Evolutionary conservation across 208 protist species (phyloP).

Genomic region (Crithidia bombi): DNA sequence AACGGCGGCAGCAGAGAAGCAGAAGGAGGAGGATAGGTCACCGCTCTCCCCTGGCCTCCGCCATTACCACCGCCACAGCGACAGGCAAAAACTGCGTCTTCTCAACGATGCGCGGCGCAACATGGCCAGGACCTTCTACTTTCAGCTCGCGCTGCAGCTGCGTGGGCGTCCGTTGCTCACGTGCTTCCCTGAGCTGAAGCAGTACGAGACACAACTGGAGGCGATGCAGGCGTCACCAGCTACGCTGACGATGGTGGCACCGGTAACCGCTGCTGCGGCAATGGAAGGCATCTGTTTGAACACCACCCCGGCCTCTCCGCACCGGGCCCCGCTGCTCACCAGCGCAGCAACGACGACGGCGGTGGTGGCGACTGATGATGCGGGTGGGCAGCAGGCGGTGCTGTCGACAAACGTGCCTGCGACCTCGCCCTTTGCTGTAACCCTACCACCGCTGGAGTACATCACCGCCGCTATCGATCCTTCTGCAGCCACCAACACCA

Average conservation of each 20-base stretch:
- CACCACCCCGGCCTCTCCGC: background rate
- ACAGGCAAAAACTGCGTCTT: constrained; percentile 9
- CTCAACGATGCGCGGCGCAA: constrained; percentile 34
- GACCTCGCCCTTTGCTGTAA: constrained; percentile 3
- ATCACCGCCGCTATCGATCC: background rate
- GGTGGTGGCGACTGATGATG: too few relatives aligned
- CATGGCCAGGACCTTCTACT: constrained; percentile 41
- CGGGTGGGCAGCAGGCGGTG: too few relatives aligned
- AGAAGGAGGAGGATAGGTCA: background rate
- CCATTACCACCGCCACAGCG: background rate
- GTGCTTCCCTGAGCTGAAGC: constrained; percentile 38
- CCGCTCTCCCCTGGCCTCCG: too few relatives aligned
- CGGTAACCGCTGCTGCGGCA: background rate
- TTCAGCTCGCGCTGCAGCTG: constrained; percentile 42
- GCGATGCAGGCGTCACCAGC: constrained; percentile 22
- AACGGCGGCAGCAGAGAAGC: background rate
- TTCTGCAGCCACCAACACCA: background rate
- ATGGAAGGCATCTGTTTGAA: background rate
- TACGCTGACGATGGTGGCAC: background rate
- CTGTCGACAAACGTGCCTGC: background rate
- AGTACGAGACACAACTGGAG: constrained; percentile 22
- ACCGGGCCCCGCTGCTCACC: background rate
- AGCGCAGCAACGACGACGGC: background rate
- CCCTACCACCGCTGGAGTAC: background rate
- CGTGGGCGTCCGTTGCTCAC: constrained; percentile 39